Base-by-base conservation (phyloP, 2,329 filamentous ascomycete genomes). In the Colletotrichum endophyticum region DNA sequence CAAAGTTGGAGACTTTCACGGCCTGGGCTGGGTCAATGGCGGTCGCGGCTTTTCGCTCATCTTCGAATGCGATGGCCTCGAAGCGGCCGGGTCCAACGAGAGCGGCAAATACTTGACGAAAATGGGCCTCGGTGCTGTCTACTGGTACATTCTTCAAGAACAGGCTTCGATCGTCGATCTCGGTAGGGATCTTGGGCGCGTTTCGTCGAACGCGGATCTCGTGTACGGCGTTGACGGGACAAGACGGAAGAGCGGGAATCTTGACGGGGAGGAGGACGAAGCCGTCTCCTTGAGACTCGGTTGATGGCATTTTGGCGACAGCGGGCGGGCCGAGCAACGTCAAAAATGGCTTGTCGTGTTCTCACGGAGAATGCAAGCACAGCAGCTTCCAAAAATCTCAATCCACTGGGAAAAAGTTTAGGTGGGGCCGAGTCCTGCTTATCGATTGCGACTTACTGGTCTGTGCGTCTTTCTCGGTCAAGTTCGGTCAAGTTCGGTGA, bases 81-180 rank as follows among this genome's bases (percentile, higher is more conserved):
- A 99, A 94, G 63, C 94, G 90, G 4, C 94, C 95, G 1, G 94
- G 92, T 11, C 95, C 94, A 0, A 98, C 89, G 19, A 98, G 91
- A 1, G 90, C 88, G 1, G 91, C 87, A 80, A 99, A 98, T 0
- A 99, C 87, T 57, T 92, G 89, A 61, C 95, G 93, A 57, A 99
- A 89, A 80, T 96, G 95, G 2, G 88, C 84, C 73, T 95, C 93
- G 6, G 95, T 98, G 75, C 95, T 93, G 82, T 98, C 96, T 78
- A 94, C 89, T 8, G 97, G 97, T 1, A 98, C 87, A 81, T 99
- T 99, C 78, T 96, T 94, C n/a, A 98, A 83, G 85, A 98, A 99
- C 22, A 99, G 89, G 77, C 95, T 96, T 80, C 96, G 93, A 19
- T 92, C 87, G 80, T 96, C 94, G 84, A 94, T 91, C 71, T 91